Evolutionary conservation across 768 basidiomycete genomes (phyloP).

Genomic region (Trametes elegans): DNA sequence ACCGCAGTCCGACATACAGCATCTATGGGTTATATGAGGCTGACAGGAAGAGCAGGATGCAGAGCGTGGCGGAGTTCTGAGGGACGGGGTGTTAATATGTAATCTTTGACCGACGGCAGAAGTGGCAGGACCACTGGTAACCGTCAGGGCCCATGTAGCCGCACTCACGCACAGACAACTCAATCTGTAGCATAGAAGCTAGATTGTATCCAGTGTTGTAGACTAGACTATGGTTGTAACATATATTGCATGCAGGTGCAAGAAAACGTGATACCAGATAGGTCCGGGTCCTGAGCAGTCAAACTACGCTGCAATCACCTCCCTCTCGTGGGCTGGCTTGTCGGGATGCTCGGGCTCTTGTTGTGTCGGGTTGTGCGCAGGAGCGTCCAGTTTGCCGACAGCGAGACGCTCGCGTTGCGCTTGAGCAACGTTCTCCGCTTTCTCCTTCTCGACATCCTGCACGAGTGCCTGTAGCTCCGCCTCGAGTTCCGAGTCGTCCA

Average conservation of each 20-base stretch:
- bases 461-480: constrained; percentile 63
- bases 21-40: constrained; percentile 72
- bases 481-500: constrained; percentile 58
- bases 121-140: neutral
- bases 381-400: constrained; percentile 5
- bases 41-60: constrained; percentile 50
- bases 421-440: constrained; percentile 13
- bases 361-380: neutral
- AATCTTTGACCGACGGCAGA: neutral
- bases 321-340: neutral
- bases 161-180: neutral
- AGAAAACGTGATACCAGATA: neutral
- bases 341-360: neutral
- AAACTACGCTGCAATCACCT: constrained; percentile 5
- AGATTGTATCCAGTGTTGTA: constrained; percentile 5
- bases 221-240: neutral
- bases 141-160: neutral
- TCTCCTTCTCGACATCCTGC: constrained; percentile 40
- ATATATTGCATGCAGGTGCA: constrained; percentile 7
- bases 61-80: constrained; percentile 24
- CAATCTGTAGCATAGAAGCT: constrained; percentile 10
- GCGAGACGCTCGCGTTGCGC: constrained; percentile 12
- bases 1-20: constrained; percentile 81
- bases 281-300: neutral
- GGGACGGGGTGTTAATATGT: neutral